These are phyloP conservation scores for Flaveria brownii DNA, from an alignment of 129 eudicot genomes.

Conservation along the genomic window DNA sequence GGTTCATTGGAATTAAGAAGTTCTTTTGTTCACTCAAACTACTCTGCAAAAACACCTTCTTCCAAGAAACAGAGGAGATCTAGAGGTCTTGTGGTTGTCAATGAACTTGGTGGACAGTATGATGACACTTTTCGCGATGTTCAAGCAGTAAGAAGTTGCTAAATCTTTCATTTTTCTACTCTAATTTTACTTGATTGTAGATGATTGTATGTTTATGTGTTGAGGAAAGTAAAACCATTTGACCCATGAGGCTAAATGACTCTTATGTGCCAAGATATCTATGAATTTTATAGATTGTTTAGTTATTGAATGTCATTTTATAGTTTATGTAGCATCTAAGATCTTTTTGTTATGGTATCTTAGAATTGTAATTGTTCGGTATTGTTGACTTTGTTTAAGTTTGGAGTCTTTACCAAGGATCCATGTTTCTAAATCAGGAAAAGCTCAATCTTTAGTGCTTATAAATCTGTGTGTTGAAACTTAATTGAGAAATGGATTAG, in stretches of 20 bases:
- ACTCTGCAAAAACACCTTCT: conserved; percentile 41
- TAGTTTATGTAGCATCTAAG: conserved; percentile 10
- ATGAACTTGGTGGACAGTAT: conserved; percentile 85
- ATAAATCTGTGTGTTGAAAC: background rate
- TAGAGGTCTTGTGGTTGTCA: conserved; percentile 61
- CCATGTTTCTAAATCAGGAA: conserved; percentile 7
- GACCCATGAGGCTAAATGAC: background rate
- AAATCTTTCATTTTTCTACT: background rate
- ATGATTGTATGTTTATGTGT: background rate
- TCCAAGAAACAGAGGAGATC: conserved; percentile 46
- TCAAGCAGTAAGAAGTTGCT: conserved; percentile 56
- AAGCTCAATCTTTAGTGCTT: background rate
- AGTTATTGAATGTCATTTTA: background rate
- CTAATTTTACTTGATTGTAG: background rate
- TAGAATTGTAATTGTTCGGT: background rate
- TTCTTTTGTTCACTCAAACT: conserved; percentile 52
- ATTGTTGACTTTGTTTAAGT: conserved; percentile 10
- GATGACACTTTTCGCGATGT: conserved; percentile 89
- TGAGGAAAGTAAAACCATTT: background rate
- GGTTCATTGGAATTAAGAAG: conserved; percentile 59
- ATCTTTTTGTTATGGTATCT: background rate
- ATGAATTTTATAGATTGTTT: background rate
- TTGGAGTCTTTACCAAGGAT: conserved; percentile 14
- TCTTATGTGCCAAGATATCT: background rate
- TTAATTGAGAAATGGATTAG: conserved; percentile 8